phyloP scores from a whole-genome alignment of 225 moss, liverwort and hornwort species.

The Climacium dendroides region DNA sequence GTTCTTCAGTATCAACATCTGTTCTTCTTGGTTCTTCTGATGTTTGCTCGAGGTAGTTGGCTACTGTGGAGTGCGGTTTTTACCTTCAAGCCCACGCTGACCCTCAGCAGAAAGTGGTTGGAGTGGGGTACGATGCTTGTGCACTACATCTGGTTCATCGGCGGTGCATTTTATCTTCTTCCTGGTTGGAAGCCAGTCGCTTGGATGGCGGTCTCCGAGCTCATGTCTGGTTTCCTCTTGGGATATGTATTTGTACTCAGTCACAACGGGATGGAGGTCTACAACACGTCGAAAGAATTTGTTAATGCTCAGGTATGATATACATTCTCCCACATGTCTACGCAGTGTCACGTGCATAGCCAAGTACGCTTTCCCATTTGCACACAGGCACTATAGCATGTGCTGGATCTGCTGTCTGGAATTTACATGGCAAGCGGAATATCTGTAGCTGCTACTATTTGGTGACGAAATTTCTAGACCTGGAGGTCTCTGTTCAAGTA shows the following conservation, averaged over 20 bases:
- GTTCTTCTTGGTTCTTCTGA: constrained; percentile 65
- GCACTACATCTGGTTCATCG: constrained; percentile 42
- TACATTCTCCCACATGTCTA: too few species aligned
- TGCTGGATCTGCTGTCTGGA: not conserved
- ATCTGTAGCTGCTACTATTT: not conserved
- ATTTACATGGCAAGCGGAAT: not conserved
- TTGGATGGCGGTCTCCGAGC: constrained; percentile 60
- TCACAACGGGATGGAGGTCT: constrained; percentile 98
- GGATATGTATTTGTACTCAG: constrained; percentile 88
- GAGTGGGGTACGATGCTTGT: constrained; percentile 49
- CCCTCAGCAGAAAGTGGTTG: constrained; percentile 24
- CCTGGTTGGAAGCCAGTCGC: constrained; percentile 49
- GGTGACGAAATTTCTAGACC: not conserved
- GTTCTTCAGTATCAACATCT: constrained; percentile 77
- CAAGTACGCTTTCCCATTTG: not conserved
- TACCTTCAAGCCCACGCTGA: constrained; percentile 22
- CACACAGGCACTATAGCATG: not conserved
- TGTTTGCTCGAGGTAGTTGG: constrained; percentile 96
- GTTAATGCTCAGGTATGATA: constrained; percentile 58
- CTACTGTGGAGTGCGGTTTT: constrained; percentile 53
- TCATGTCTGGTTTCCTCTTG: constrained; percentile 64
- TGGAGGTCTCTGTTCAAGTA: not conserved
- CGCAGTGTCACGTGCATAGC: not conserved
- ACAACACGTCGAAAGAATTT: constrained; percentile 80
- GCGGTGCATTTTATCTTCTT: constrained; percentile 42